These are phyloP conservation scores for Daldinia vernicosa DNA, from an alignment of 495 filamentous ascomycete genomes.

Conservation along the genomic window DNA sequence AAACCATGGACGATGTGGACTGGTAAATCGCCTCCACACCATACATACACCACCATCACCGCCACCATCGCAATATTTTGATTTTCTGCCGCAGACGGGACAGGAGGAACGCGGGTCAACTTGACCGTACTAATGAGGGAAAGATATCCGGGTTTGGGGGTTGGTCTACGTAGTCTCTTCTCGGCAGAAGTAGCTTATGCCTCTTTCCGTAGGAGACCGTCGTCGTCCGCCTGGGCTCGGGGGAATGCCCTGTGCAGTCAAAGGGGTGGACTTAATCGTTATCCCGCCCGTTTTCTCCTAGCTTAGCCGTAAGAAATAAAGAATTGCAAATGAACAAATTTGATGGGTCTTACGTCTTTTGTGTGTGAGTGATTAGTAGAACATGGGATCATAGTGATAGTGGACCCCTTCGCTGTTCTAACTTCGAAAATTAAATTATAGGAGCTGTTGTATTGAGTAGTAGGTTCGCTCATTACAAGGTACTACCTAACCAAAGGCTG, in stretches of 20 bases:
- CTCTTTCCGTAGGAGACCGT: constrained; percentile 55
- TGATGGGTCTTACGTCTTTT: background rate
- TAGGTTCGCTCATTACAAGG: too few relatives aligned
- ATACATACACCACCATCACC: background rate
- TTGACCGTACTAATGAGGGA: constrained; percentile 93
- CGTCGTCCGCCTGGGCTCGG: constrained; percentile 53
- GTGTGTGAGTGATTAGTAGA: background rate
- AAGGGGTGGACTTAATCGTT: constrained; percentile 65
- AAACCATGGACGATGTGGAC: background rate
- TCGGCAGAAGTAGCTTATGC: constrained; percentile 12
- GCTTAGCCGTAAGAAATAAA: constrained; percentile 37
- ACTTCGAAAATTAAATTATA: too few relatives aligned
- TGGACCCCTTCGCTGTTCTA: too few relatives aligned
- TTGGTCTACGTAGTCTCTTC: background rate
- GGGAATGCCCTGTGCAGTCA: constrained; percentile 93
- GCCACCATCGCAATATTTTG: constrained; percentile 16
- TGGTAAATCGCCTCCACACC: constrained; percentile 11
- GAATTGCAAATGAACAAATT: background rate
- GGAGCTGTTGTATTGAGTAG: too few relatives aligned
- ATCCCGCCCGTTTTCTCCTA: constrained; percentile 51
- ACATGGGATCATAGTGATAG: too few relatives aligned
- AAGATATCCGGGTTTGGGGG: constrained; percentile 73
- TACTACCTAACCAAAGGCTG: too few relatives aligned
- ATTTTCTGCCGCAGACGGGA: constrained; percentile 12
- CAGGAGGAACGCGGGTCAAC: constrained; percentile 50